A percentile compares a stretch with the other conserved stretches of the same genome.
Conservation (phyloP, 306 rosid species). For the Bauhinia variegata region DNA sequence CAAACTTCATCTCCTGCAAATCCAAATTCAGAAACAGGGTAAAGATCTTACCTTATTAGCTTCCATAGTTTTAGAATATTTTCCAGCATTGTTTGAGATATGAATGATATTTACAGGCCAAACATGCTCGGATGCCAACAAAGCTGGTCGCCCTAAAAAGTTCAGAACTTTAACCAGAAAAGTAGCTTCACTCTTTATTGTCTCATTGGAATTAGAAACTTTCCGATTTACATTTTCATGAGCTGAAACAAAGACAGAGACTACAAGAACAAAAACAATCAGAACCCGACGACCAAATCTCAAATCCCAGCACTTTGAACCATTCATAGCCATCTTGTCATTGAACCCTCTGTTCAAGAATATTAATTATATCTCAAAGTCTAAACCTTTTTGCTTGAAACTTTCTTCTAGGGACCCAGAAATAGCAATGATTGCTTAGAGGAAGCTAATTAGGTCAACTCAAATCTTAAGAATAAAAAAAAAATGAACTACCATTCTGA, state of each 20-base stretch:
- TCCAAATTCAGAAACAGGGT: neutral
- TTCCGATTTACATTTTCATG: constrained; percentile 29
- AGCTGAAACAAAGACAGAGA: constrained; percentile 53
- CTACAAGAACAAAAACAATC: constrained; percentile 37
- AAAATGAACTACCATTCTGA: too few species aligned
- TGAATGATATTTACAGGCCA: constrained; percentile 72
- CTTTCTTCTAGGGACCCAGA: too few species aligned
- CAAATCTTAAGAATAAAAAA: too few species aligned
- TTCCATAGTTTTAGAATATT: neutral
- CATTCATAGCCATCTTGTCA: constrained; percentile 23
- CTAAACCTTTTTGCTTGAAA: too few species aligned
- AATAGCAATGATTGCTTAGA: too few species aligned
- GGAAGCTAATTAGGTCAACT: too few species aligned
- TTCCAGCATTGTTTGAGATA: neutral
- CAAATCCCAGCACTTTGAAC: constrained; percentile 41
- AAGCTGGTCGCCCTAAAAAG: constrained; percentile 55
- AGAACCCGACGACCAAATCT: constrained; percentile 42
- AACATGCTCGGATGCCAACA: constrained; percentile 52
- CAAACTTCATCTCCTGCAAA: constrained; percentile 66
- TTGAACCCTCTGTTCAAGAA: neutral
- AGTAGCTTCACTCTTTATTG: neutral
- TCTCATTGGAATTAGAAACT: constrained; percentile 22
- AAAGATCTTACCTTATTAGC: neutral
- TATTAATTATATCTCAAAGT: too few species aligned
- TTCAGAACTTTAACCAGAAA: constrained; percentile 43